Percentiles rank a stretch among this genome's conserved stretches.
These are phyloP conservation scores for Picea sitchensis DNA, from an alignment of 75 land plant genomes.

Conservation along the genomic window DNA sequence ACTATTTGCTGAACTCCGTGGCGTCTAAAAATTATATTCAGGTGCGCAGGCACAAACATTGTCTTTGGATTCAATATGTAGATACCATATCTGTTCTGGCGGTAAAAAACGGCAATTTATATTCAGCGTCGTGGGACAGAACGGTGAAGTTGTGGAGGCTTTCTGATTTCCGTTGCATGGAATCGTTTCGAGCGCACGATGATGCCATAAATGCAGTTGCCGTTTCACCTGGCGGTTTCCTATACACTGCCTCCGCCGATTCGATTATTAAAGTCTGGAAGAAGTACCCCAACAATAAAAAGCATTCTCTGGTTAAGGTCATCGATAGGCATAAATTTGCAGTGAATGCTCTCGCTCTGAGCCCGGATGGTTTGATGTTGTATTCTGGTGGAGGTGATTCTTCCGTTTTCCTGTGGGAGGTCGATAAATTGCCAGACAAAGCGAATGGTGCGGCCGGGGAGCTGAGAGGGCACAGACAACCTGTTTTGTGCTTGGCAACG, in stretches of 20 bases:
- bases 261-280: constrained; percentile 29
- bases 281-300: neutral
- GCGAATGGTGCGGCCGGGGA: constrained; percentile 6
- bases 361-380: constrained; percentile 7
- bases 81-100: constrained; percentile 1
- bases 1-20: too few species aligned
- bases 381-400: too few species aligned
- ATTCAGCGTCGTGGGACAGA: constrained; percentile 62
- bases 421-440: neutral
- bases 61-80: neutral
- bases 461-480: too few species aligned
- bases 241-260: constrained; percentile 34
- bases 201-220: constrained; percentile 50
- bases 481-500: too few species aligned
- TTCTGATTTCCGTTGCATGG: constrained; percentile 43
- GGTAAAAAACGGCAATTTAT: neutral
- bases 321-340: neutral
- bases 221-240: neutral
- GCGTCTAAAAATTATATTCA: too few species aligned
- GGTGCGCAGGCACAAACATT: neutral
- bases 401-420: too few species aligned
- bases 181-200: constrained; percentile 64
- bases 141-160: constrained; percentile 63
- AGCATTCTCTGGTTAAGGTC: constrained; percentile 10
- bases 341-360: constrained; percentile 32